Evolutionary conservation across 2,329 filamentous ascomycete genomes (phyloP).

Genomic region (Xylariaceae sp.): DNA sequence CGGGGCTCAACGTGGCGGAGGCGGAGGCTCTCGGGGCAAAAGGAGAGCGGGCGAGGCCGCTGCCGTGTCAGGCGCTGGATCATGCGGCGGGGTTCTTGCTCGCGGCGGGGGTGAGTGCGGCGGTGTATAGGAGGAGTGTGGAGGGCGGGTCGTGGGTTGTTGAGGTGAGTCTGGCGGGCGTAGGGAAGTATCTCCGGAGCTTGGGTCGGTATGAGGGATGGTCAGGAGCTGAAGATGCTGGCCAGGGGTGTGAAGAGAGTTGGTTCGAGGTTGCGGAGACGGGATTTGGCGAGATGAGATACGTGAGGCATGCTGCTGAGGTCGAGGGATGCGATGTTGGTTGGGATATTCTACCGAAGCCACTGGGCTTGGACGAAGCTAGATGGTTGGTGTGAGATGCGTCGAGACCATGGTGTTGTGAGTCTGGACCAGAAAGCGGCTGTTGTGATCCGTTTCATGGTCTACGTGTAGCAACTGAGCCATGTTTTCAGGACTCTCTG

Average conservation of each 20-base stretch:
- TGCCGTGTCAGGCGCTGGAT: conserved; percentile 54
- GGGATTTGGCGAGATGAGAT: conserved; percentile 41
- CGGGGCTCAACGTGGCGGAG: conserved; percentile 52
- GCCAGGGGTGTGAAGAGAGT: conserved; percentile 11
- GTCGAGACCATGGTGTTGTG: no score
- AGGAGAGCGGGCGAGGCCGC: conserved; percentile 34
- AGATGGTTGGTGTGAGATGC: conserved; percentile 27
- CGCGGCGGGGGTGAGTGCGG: conserved; percentile 47
- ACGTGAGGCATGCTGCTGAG: conserved; percentile 42
- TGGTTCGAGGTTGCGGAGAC: conserved; percentile 42
- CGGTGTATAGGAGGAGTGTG: conserved; percentile 41
- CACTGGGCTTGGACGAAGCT: conserved; percentile 41
- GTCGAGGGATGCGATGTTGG: conserved; percentile 42
- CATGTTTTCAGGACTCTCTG: no score
- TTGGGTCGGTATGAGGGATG: conserved; percentile 45
- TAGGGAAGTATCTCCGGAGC: conserved; percentile 52
- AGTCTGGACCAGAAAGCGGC: no score
- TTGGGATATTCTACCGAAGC: conserved; percentile 48
- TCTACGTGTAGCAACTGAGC: no score
- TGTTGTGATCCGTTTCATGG: no score
- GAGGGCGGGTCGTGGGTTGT: conserved; percentile 47
- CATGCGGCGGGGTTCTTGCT: conserved; percentile 52
- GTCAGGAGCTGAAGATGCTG: conserved; percentile 35
- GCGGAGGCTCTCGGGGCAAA: conserved; percentile 38
- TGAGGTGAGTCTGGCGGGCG: conserved; percentile 50